These are phyloP conservation scores for Beta corolliflora DNA, from an alignment of 179 eudicot species.

Conservation along the genomic window DNA sequence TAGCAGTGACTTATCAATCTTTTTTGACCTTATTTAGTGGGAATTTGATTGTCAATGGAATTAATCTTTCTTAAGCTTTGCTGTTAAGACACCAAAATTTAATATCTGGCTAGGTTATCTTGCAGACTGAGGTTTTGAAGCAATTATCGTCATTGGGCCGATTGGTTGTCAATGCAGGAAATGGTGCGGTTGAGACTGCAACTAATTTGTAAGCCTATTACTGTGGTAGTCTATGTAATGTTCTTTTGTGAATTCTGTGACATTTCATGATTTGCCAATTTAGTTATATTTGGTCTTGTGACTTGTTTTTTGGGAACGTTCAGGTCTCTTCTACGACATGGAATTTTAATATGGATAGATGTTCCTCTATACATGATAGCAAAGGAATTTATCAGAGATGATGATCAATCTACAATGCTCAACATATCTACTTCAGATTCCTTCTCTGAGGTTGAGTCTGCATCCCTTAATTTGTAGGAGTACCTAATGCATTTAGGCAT, in stretches of 20 bases:
- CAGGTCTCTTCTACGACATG: conserved; percentile 85
- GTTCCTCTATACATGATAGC: conserved; percentile 87
- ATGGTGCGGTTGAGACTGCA: conserved; percentile 79
- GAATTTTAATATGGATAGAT: conserved; percentile 82
- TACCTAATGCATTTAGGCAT: background rate
- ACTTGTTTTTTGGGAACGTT: background rate
- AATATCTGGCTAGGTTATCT: conserved; percentile 13
- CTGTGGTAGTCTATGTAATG: background rate
- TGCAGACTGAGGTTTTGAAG: conserved; percentile 90
- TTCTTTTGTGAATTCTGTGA: background rate
- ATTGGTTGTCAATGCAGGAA: conserved; percentile 87
- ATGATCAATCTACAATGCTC: conserved; percentile 37
- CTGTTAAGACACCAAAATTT: conserved; percentile 9
- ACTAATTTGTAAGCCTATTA: conserved; percentile 68
- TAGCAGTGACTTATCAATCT: background rate
- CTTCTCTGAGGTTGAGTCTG: conserved; percentile 58
- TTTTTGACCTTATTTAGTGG: background rate
- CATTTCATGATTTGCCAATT: background rate
- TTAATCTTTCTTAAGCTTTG: background rate
- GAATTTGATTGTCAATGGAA: background rate
- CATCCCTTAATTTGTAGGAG: background rate
- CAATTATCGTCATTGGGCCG: conserved; percentile 97
- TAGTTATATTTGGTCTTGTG: background rate
- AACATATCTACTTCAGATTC: conserved; percentile 46
- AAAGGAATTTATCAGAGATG: conserved; percentile 42